These are phyloP conservation scores for Cyclotella choctawhatcheeana DNA, from an alignment of 108 stramenopile genomes.

Conservation along the genomic window DNA sequence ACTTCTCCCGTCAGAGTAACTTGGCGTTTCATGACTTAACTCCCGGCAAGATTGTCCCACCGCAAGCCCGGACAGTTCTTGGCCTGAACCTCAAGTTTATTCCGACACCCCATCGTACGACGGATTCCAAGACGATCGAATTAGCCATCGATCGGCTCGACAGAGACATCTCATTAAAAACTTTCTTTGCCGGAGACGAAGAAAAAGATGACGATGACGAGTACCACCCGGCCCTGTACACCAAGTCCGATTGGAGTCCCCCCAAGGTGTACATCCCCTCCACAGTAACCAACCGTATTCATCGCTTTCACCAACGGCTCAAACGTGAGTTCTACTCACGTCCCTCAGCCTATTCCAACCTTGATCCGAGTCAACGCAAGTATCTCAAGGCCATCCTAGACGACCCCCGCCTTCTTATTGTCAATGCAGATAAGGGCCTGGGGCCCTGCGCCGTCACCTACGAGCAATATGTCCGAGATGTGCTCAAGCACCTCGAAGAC, in stretches of 20 bases:
- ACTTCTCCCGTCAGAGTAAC: slow-evolving; percentile 5
- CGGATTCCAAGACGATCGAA: neutral
- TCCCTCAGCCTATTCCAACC: too few species aligned
- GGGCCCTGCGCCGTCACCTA: slow-evolving; percentile 11
- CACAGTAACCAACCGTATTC: neutral
- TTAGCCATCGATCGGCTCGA: slow-evolving; percentile 6
- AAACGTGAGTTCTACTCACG: neutral
- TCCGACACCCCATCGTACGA: slow-evolving; percentile 11
- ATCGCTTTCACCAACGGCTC: neutral
- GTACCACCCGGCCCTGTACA: slow-evolving; percentile 4
- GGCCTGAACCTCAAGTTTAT: slow-evolving; percentile 34
- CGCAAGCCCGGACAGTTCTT: neutral
- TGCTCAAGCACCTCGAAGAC: slow-evolving; percentile 9
- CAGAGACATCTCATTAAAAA: slow-evolving; percentile 8
- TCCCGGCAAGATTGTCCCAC: slow-evolving; percentile 1
- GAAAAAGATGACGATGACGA: neutral
- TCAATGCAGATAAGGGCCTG: slow-evolving; percentile 23
- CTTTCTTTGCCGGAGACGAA: slow-evolving; percentile 14
- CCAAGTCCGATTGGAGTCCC: slow-evolving; percentile 16
- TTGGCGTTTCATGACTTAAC: slow-evolving; percentile 39
- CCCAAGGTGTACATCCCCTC: neutral
- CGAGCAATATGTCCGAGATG: neutral
- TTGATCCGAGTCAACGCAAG: too few species aligned
- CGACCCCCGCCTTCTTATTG: neutral
- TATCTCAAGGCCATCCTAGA: neutral